phyloP scores from a whole-genome alignment of 805 yeast species.

The Cyberlindnera mycetangii region DNA sequence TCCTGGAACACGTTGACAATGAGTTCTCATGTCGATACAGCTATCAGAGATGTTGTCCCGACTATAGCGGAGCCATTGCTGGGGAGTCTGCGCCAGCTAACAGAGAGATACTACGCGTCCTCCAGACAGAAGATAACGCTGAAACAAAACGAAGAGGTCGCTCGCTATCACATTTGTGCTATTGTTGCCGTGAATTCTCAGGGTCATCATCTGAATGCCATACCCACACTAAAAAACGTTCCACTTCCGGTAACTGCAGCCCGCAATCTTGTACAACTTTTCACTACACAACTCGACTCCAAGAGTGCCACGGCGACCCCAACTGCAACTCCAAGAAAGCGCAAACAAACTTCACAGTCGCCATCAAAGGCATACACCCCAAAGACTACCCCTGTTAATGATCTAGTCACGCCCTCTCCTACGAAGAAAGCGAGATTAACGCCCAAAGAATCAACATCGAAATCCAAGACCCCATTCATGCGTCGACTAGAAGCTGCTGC shows the following conservation, averaged over 20 bases:
- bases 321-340: constrained; percentile 20
- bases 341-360: not conserved
- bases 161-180: constrained; percentile 68
- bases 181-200: constrained; percentile 54
- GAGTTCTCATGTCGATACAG: constrained; percentile 24
- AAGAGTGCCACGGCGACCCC: constrained; percentile 9
- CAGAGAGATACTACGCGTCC: constrained; percentile 39
- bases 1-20: too few species aligned
- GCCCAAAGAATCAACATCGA: not conserved
- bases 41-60: constrained; percentile 50
- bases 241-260: constrained; percentile 53
- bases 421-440: not conserved
- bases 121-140: constrained; percentile 49
- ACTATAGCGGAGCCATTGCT: constrained; percentile 45
- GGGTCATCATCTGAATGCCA: constrained; percentile 39
- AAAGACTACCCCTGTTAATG: too few species aligned
- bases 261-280: constrained; percentile 29
- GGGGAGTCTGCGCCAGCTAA: constrained; percentile 31
- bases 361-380: not conserved
- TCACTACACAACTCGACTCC: constrained; percentile 7
- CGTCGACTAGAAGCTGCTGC: constrained; percentile 5
- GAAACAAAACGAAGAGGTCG: constrained; percentile 55
- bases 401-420: constrained; percentile 3
- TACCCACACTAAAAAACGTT: constrained; percentile 47
- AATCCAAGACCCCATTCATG: not conserved